Evolutionary conservation across 345 rosid genomes (phyloP).

Genomic region (Salix dunnii): DNA sequence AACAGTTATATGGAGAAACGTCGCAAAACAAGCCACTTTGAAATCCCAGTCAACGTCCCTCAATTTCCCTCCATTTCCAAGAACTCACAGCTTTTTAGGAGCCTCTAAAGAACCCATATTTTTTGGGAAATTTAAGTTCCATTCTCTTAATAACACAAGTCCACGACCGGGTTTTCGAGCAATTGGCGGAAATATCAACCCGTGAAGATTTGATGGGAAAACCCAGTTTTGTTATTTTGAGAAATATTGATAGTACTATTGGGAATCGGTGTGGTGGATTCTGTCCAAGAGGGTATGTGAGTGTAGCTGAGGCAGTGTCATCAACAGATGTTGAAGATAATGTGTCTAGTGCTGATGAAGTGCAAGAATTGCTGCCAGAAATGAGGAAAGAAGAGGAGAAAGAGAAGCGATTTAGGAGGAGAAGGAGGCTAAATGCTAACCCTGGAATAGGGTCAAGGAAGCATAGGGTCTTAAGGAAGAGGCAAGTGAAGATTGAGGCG

Average conservation of each 20-base stretch:
- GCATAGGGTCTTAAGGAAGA: slow-evolving; percentile 46
- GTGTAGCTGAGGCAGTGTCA: slow-evolving; percentile 78
- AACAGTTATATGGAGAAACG: slow-evolving; percentile 73
- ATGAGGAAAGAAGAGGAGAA: slow-evolving; percentile 54
- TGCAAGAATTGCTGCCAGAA: slow-evolving; percentile 57
- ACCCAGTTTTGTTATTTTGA: slow-evolving; percentile 28
- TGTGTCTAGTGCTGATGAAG: slow-evolving; percentile 51
- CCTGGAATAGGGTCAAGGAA: slow-evolving; percentile 41
- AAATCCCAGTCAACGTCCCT: slow-evolving; percentile 29
- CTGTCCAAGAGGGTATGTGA: slow-evolving; percentile 50
- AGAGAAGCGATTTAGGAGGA: slow-evolving; percentile 23
- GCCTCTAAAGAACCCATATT: slow-evolving; percentile 31
- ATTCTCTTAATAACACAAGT: slow-evolving; percentile 16
- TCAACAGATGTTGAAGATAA: slow-evolving; percentile 81
- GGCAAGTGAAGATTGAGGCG: slow-evolving; percentile 88
- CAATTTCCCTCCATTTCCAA: slow-evolving; percentile 20
- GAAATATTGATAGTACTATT: slow-evolving; percentile 20
- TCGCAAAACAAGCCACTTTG: slow-evolving; percentile 48
- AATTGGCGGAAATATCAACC: slow-evolving; percentile 32
- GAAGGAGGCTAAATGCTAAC: slow-evolving; percentile 15
- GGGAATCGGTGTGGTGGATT: slow-evolving; percentile 32
- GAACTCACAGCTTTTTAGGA: slow-evolving; percentile 34
- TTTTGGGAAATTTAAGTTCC: slow-evolving; percentile 15
- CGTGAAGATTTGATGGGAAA: slow-evolving; percentile 33
- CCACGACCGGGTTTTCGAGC: slow-evolving; percentile 25